Conservation (phyloP, 306 rosid genomes). For the Leucaena leucocephala region DNA sequence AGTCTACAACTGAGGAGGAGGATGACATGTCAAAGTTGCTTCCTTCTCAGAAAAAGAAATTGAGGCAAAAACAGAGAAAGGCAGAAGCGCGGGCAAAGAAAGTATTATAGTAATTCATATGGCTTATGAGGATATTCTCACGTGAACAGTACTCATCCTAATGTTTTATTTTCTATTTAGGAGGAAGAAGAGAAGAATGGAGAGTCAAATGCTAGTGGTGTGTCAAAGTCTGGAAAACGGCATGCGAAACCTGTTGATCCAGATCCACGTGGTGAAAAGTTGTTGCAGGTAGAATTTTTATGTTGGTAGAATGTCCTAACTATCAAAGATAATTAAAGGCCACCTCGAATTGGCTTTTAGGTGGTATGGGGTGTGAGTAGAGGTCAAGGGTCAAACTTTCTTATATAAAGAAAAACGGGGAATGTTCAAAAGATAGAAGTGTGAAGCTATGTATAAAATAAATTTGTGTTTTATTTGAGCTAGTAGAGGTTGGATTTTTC, state of each 20-base stretch:
- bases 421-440: not conserved
- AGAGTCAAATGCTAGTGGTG: conserved; percentile 61
- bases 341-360: too few relatives aligned
- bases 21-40: conserved; percentile 63
- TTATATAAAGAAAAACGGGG: not conserved
- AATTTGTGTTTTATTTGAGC: not conserved
- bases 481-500: not conserved
- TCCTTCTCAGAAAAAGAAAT: conserved; percentile 74
- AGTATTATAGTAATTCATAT: conserved; percentile 42
- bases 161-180: conserved; percentile 42
- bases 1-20: conserved; percentile 63
- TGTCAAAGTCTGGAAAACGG: conserved; percentile 84
- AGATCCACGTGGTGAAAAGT: conserved; percentile 90
- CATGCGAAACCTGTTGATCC: conserved; percentile 88
- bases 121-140: conserved; percentile 22
- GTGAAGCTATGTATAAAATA: not conserved
- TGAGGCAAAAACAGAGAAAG: conserved; percentile 74
- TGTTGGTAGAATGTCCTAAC: not conserved
- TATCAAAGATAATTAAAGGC: not conserved
- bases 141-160: conserved; percentile 21
- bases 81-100: conserved; percentile 80
- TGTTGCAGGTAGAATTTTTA: conserved; percentile 68
- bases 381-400: not conserved
- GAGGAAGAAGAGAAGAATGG: conserved; percentile 85
- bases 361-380: too few relatives aligned